Evolutionary conservation across 2,329 filamentous ascomycete species (phyloP).

Genomic region (Fusarium domesticum): DNA sequence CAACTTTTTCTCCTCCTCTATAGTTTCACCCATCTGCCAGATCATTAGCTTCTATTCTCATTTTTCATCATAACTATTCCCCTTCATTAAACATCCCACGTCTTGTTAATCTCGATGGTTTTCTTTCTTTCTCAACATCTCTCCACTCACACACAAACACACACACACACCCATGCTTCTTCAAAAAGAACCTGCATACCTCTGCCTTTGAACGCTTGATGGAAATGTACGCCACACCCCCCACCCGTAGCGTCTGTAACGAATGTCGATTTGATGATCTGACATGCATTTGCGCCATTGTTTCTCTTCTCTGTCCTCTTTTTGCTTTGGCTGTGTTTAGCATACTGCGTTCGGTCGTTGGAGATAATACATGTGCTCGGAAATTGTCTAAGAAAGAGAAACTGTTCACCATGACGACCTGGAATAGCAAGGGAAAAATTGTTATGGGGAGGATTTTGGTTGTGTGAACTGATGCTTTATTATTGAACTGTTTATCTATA

Average conservation of each 20-base stretch:
- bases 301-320: neutral
- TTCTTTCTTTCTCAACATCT: no score
- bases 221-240: neutral
- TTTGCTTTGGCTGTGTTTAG: no score
- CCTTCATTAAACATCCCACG: no score
- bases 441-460: no score
- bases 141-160: no score
- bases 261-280: constrained; percentile 23
- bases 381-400: constrained; percentile 12
- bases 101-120: no score
- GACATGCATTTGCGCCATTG: constrained; percentile 14
- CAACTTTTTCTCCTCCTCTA: neutral
- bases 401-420: constrained; percentile 20
- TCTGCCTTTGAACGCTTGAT: neutral
- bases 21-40: neutral
- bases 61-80: neutral
- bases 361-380: constrained; percentile 1
- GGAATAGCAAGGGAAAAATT: no score
- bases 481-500: neutral
- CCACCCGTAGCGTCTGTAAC: neutral
- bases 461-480: neutral
- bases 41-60: neutral
- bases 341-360: neutral
- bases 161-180: no score
- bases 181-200: neutral